These are phyloP conservation scores for Allantophomopsis cytisporea DNA, from an alignment of 2,329 filamentous ascomycete species.

Conservation along the genomic window DNA sequence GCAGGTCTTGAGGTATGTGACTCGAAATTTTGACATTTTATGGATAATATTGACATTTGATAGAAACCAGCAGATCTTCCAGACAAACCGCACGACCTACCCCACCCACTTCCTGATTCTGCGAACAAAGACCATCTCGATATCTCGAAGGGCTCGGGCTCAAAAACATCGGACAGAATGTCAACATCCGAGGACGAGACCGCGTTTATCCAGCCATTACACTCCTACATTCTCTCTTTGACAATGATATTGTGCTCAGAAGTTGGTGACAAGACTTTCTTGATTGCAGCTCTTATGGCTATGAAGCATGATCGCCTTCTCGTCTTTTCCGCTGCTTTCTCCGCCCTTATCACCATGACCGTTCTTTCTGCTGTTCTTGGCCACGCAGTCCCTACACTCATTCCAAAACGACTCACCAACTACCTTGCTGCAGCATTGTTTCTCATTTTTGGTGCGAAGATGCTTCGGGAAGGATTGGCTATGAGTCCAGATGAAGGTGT, in stretches of 20 bases:
- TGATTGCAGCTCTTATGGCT: constrained; percentile 94
- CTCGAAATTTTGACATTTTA: no score
- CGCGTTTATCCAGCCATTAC: constrained; percentile 63
- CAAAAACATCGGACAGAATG: constrained; percentile 20
- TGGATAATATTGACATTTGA: not conserved
- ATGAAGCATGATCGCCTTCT: constrained; percentile 94
- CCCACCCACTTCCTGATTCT: constrained; percentile 54
- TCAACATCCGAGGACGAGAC: constrained; percentile 25
- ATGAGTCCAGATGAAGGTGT: constrained; percentile 89
- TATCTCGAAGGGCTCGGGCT: constrained; percentile 24
- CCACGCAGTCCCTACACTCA: constrained; percentile 78
- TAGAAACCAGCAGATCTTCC: constrained; percentile 77
- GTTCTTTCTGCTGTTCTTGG: constrained; percentile 85
- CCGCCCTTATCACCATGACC: constrained; percentile 86
- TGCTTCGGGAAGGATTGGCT: constrained; percentile 73
- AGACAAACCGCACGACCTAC: constrained; percentile 60
- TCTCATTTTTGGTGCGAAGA: constrained; percentile 73
- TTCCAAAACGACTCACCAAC: constrained; percentile 84
- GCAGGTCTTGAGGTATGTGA: constrained; percentile 42
- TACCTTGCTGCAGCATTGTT: constrained; percentile 78
- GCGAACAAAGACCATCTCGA: constrained; percentile 52
- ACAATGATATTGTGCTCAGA: constrained; percentile 98
- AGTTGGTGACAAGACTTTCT: constrained; percentile 95
- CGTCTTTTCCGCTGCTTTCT: constrained; percentile 91
- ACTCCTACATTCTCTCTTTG: constrained; percentile 84